Evolutionary conservation across 495 filamentous ascomycete genomes (phyloP), one percentile per base, ranked within the genome.

Genomic region (Penicillium coffeae): DNA sequence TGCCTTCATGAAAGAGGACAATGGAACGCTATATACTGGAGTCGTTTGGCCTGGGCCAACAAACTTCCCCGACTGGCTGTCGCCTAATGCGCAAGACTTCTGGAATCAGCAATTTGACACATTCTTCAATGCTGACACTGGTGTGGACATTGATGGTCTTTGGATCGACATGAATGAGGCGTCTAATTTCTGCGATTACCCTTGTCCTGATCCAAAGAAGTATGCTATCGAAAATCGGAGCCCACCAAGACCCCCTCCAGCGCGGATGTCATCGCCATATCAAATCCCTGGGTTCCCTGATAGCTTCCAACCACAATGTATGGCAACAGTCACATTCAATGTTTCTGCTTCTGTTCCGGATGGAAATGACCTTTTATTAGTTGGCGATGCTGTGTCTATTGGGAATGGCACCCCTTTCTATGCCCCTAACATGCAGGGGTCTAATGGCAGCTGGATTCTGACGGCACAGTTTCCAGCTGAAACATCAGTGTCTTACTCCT

Each of bases 91-190:
- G 1, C 55, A 62, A 45, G 15, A 53, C 12, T 62, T 49, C 43
- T 62, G 59, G 59, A 54, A n/a, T n/a, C 38, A 55, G 22, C 46
- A 55, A 20, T 50, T 55, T 32, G 3, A 16, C 25, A 42, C 22
- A 3, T 46, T 47, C 38, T 55, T 50, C 34, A 47, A 55, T 27
- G 47, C 47, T n/a, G 27, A 16, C n/a, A 38, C 41, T 12, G 51
- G 54, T n/a, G 45, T 44, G 3, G 48, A 56, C 20, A 52, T 61
- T 21, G 58, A 61, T 35, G 58, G 50, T 2, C 21, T 61, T 9
- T 62, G 59, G 59, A 62, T 62, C 21, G 59, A 62, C 38, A 62
- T 62, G 59, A 62, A 58, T 35, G 59, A 62, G 41, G 47, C 53
- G 7, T 47, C 51, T 10, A 54, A 48, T 34, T 58, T 52, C 46